A percentile compares a stretch with the other conserved stretches of the same genome.
Evolutionary conservation across 163 green algal species (phyloP).

Genomic region (Scenedesmus sp.): DNA sequence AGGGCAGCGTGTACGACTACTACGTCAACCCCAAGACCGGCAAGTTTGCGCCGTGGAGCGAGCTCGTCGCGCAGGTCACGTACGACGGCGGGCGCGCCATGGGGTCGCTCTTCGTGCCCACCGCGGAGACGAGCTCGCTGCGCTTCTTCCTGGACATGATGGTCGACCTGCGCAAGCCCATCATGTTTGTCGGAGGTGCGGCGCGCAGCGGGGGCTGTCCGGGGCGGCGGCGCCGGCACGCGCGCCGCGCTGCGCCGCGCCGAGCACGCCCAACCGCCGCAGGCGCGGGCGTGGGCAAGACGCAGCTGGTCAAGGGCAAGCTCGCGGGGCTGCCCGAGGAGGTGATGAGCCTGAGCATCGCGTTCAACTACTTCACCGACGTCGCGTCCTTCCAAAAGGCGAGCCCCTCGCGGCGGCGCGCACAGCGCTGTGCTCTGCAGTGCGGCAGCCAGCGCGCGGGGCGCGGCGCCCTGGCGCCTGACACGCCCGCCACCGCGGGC

Average conservation of each 20-base stretch:
- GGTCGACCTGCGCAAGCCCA: slow-evolving; percentile 82
- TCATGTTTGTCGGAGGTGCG: slow-evolving; percentile 92
- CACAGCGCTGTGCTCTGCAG: no score
- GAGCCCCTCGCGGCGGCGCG: no score
- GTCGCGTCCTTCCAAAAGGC: slow-evolving; percentile 84
- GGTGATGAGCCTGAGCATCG: slow-evolving; percentile 74
- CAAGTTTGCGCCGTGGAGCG: slow-evolving; percentile 80
- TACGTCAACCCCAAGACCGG: slow-evolving; percentile 86
- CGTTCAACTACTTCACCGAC: slow-evolving; percentile 92
- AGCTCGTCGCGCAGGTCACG: slow-evolving; percentile 75
- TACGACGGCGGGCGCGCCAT: slow-evolving; percentile 72
- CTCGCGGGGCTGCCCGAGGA: slow-evolving; percentile 73
- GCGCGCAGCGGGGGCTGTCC: no score
- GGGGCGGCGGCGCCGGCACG: background rate
- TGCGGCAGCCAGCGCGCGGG: no score
- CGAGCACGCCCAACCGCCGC: background rate
- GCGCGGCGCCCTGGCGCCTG: no score
- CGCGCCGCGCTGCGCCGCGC: background rate
- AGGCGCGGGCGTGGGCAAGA: slow-evolving; percentile 77
- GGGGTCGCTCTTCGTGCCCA: slow-evolving; percentile 87
- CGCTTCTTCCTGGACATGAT: slow-evolving; percentile 88
- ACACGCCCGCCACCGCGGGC: no score
- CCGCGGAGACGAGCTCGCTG: slow-evolving; percentile 81
- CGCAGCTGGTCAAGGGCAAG: slow-evolving; percentile 87
- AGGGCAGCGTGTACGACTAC: slow-evolving; percentile 88